These are phyloP conservation scores for Marasmius sp. DNA, from an alignment of 1,284 basidiomycete genomes.

Conservation along the genomic window DNA sequence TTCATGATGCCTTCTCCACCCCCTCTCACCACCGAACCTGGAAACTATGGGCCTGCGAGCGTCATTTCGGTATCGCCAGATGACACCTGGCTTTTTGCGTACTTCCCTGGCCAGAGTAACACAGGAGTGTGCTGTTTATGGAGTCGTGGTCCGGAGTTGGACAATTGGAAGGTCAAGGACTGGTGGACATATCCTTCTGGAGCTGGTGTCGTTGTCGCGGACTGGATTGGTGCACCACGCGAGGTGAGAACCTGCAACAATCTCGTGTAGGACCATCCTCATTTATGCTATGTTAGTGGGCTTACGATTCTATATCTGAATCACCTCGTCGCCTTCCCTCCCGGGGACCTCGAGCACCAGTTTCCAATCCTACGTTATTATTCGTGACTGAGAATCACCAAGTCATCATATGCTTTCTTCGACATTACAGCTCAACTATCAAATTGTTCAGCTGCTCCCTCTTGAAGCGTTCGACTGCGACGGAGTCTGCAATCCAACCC, in stretches of 20 bases:
- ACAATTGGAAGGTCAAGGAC: conserved; percentile 62
- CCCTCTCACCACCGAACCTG: conserved; percentile 42
- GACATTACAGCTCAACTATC: conserved; percentile 37
- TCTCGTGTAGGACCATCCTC: conserved; percentile 1
- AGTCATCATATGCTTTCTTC: conserved; percentile 49
- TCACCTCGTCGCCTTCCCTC: conserved; percentile 47
- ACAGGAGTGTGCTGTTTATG: conserved; percentile 68
- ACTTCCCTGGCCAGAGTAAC: conserved; percentile 57
- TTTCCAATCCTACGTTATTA: conserved; percentile 49
- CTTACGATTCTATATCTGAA: conserved; percentile 36
- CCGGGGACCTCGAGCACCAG: conserved; percentile 50
- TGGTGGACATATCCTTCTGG: conserved; percentile 52
- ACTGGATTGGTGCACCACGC: conserved; percentile 60
- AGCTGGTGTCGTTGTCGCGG: conserved; percentile 57
- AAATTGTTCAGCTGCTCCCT: conserved; percentile 52
- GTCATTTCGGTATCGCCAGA: conserved; percentile 58
- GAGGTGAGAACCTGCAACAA: conserved; percentile 45
- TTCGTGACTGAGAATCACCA: conserved; percentile 59
- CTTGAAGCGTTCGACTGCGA: conserved; percentile 30
- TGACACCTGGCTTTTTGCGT: conserved; percentile 71
- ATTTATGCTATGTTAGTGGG: conserved; percentile 41
- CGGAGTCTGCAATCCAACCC: conserved; percentile 31
- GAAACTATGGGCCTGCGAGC: conserved; percentile 59
- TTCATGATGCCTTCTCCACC: conserved; percentile 57
- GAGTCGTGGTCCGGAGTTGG: conserved; percentile 53